Conservation (phyloP, 2,329 filamentous ascomycete species). For the Blumeria hordei region DNA sequence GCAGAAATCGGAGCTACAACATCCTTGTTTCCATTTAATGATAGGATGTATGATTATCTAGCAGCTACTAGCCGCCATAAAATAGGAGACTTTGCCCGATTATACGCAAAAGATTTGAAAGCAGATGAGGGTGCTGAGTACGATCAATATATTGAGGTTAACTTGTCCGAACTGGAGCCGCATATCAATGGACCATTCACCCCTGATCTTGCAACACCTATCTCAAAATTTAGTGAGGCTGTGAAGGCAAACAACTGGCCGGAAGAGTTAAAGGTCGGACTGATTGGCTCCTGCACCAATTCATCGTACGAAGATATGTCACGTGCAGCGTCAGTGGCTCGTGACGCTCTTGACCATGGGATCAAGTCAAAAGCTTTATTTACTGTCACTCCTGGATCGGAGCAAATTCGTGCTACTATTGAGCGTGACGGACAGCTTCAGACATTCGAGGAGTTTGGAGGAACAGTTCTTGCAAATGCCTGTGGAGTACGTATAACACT, state of each 20-base stretch:
- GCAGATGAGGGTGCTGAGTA: constrained; percentile 84
- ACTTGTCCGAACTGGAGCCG: constrained; percentile 83
- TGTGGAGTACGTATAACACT: constrained; percentile 64
- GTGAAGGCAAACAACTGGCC: constrained; percentile 93
- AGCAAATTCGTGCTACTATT: constrained; percentile 90
- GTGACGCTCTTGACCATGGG: constrained; percentile 75
- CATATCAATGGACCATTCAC: constrained; percentile 99
- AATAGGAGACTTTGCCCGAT: constrained; percentile 73
- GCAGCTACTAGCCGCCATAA: constrained; percentile 68
- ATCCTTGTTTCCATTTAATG: constrained; percentile 91
- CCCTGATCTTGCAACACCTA: constrained; percentile 87
- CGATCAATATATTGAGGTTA: constrained; percentile 88
- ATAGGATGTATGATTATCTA: constrained; percentile 93
- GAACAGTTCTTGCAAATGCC: constrained; percentile 83
- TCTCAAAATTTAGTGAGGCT: constrained; percentile 89
- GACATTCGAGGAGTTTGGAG: constrained; percentile 91
- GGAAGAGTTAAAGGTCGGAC: constrained; percentile 81
- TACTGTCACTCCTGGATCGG: constrained; percentile 86
- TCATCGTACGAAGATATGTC: constrained; percentile 71
- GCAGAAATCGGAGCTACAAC: constrained; percentile 69
- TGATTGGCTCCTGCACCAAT: constrained; percentile 98
- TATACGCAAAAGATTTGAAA: constrained; percentile 64
- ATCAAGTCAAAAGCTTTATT: constrained; percentile 85
- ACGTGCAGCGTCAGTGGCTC: constrained; percentile 73
- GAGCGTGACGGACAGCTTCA: constrained; percentile 59